Base-by-base conservation (phyloP, 2,329 filamentous ascomycete genomes). In the Penicillium polonicum region DNA sequence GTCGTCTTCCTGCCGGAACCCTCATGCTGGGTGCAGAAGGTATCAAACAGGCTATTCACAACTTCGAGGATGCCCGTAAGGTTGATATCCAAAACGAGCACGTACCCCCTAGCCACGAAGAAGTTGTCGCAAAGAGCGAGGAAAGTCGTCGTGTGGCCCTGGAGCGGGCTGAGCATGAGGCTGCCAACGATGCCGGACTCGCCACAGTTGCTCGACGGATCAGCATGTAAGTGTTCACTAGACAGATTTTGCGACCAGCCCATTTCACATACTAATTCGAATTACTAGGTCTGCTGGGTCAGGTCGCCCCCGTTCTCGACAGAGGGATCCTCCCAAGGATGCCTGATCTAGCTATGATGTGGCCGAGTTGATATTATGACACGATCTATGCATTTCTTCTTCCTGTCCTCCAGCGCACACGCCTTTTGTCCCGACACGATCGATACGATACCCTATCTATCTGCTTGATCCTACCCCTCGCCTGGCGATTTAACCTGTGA, bases 11-110 rank as follows among this genome's bases (percentile, higher is more conserved):
- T 1, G 92, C 92, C 7, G 94, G 94, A 57, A 99, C 94, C 6
- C 87, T 99, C 61, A 97, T 99, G 94, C 85, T 97, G 52, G 94
- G 94, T 58, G 93, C 94, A 0, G 94, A 99, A 78, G 94, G 94
- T 58, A 97, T 97, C 81, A 99, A 97, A 82, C 92, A 97, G 70
- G 94, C 94, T 35, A 99, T 99, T 69, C 93, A 86, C 77, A 95
- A 86, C 67, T 99, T 99, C 66, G 94, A 99, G 74, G 94, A 99
- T 75, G 94, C 94, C 17, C 85, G 92, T 62, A 97, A 97, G 82
- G 92, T 99, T 48, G 94, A 99, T 79, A 71, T 97, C 62, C 92
- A 97, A 79, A 99, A 99, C 75, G 94, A 99, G 79, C 85, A 91
- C 62, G 82, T 99, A 63, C 94, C 94, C 49, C 94, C 94, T 0